Conservation (phyloP, 768 basidiomycete species). For the Lentinula detonsa region DNA sequence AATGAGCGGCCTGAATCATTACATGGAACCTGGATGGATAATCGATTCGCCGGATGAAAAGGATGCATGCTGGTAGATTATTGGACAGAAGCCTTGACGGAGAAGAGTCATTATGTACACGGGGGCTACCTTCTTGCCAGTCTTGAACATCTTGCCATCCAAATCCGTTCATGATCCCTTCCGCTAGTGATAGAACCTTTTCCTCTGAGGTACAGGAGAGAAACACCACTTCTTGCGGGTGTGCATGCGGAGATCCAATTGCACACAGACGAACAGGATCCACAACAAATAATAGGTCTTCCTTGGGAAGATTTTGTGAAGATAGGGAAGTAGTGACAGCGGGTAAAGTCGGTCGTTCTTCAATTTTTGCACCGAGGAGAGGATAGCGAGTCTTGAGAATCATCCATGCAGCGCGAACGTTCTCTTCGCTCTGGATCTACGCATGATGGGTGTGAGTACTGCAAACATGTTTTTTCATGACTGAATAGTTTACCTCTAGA, state of each 20-base stretch:
- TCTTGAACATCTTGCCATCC: constrained; percentile 4
- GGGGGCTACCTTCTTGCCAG: neutral
- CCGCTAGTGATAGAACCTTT: constrained; percentile 25
- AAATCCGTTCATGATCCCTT: constrained; percentile 24
- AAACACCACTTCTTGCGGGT: constrained; percentile 33
- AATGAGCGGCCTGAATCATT: constrained; percentile 39
- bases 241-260: constrained; percentile 7
- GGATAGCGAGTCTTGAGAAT: constrained; percentile 44
- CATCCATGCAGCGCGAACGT: constrained; percentile 37
- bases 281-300: constrained; percentile 34
- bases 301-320: constrained; percentile 13
- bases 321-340: neutral
- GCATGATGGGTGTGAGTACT: neutral
- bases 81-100: constrained; percentile 29
- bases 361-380: constrained; percentile 38
- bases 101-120: neutral
- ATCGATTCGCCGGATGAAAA: constrained; percentile 35
- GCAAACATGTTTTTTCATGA: constrained; percentile 10
- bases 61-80: constrained; percentile 33
- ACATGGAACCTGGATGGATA: constrained; percentile 30
- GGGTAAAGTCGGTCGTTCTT: constrained; percentile 10
- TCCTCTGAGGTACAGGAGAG: constrained; percentile 22
- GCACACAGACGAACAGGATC: constrained; percentile 25
- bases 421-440: constrained; percentile 14
- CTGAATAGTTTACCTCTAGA: constrained; percentile 10